Evolutionary conservation across 768 basidiomycete genomes (phyloP).

Genomic region (Suillus americanus): DNA sequence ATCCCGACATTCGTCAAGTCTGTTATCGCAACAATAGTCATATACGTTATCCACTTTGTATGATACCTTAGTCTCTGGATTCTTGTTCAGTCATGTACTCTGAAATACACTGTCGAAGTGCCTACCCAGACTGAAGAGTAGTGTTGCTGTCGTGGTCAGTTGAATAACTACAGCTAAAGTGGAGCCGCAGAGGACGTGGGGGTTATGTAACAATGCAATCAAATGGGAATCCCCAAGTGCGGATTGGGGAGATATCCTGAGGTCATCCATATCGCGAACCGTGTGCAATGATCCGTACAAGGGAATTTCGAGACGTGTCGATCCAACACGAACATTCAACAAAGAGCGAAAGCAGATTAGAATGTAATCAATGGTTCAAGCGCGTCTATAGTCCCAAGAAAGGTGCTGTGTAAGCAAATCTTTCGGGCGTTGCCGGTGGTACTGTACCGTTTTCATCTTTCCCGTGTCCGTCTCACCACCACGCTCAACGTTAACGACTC

Average conservation of each 20-base stretch:
- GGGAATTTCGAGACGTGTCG: neutral
- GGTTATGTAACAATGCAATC: neutral
- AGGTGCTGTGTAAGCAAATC: neutral
- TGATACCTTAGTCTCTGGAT: neutral
- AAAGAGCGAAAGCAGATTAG: neutral
- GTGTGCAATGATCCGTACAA: neutral
- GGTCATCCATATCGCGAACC: neutral
- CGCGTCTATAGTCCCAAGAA: too few relatives aligned
- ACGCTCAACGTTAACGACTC: neutral
- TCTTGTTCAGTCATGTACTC: neutral
- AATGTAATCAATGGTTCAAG: neutral
- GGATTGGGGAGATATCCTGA: neutral
- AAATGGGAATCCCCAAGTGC: neutral
- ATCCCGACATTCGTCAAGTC: neutral
- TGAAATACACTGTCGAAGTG: neutral
- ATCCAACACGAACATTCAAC: neutral
- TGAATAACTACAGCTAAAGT: neutral
- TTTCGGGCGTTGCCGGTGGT: neutral
- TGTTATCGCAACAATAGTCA: too few relatives aligned
- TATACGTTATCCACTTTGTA: neutral
- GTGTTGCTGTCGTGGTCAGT: neutral
- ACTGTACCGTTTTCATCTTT: neutral
- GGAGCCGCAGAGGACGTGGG: too few relatives aligned
- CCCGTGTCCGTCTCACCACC: neutral
- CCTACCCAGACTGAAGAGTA: neutral